phyloP scores from a whole-genome alignment of 2,329 filamentous ascomycete species.

The Neoscytalidium dimidiatum region DNA sequence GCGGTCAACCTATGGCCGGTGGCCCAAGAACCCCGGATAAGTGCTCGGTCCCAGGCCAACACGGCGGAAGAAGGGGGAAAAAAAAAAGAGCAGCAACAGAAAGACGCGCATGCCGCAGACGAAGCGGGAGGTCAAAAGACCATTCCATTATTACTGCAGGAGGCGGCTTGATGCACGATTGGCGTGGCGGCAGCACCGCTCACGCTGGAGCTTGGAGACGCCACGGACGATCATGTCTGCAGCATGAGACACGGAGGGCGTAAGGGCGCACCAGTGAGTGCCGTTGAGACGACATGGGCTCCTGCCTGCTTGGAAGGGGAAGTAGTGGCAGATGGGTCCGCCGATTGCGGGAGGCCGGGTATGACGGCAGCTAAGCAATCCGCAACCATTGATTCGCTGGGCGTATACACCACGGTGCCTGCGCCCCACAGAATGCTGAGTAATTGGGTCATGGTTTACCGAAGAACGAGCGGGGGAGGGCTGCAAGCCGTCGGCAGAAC shows the following conservation, averaged over 20 bases:
- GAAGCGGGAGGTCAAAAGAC: neutral
- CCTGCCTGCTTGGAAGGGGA: neutral
- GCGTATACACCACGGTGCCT: neutral
- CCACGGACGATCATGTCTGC: neutral
- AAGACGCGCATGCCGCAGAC: neutral
- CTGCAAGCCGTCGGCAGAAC: neutral
- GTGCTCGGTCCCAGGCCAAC: neutral
- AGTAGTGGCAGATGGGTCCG: neutral
- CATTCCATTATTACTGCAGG: no score
- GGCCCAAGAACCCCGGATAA: neutral
- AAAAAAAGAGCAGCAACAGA: neutral
- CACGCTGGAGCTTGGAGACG: neutral
- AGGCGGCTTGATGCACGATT: neutral
- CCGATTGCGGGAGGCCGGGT: constrained; percentile 15
- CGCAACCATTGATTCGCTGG: no score
- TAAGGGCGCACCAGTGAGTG: constrained; percentile 6
- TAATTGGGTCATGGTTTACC: neutral
- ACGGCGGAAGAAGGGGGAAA: neutral
- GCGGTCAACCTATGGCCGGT: neutral
- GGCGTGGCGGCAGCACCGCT: neutral
- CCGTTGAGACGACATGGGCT: neutral
- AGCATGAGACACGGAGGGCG: neutral
- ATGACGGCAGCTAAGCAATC: constrained; percentile 19
- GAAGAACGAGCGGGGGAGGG: neutral
- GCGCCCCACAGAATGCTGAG: constrained; percentile 1